Evolutionary conservation across 1,284 basidiomycete genomes (phyloP), one percentile per base, ranked within the genome.

Genomic region (Cutaneotrichosporon arboriforme): DNA sequence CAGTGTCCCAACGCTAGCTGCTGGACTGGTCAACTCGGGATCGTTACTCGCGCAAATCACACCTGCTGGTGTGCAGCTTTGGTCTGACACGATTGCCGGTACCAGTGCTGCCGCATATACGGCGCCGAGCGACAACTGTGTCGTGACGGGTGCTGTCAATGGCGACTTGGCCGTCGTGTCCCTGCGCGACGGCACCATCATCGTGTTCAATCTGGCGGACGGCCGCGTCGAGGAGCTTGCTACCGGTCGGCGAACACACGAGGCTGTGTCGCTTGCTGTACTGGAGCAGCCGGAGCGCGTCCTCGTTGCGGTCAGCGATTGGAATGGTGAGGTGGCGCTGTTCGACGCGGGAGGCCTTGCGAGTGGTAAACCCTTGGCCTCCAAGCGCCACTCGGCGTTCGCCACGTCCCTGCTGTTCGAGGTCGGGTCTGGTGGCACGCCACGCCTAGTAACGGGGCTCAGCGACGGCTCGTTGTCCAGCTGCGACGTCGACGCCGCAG

Each of bases 391-490:
- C 23, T 7, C 38, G 3, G 59, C 44, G 14, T 68, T 52, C 54
- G 63, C 64, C 1, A 17, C 51, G 3, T 70, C 66, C 0, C 59
- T 67, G 7, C 21, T 63, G 3, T 79, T 82, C 3, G 65, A 54
- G 12, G 38, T 38, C 1, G 49, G 46, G 0, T 10, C 8, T 61
- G 60, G 14, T 76, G 51, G 58, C 41, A 55, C 50, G 2, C 77
- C 82, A 0, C 81, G 85, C 58, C 77, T 97, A 5, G 76, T 97
- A 18, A 83, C 84, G 9, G 92, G 91, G 1, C 76, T 93, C 4
- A 83, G 81, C 5, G 84, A 96, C 69, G 93, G 93, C 1, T 82
- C 82, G 4, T 78, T 94, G n/a, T 79, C 83, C 3, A 78, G 81
- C 5, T 85, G 84, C 60, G 59, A 64, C 14, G 51, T 80, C n/a